These are phyloP conservation scores for Amphirosellinia nigrospora DNA, from an alignment of 495 filamentous ascomycete genomes.

Conservation along the genomic window DNA sequence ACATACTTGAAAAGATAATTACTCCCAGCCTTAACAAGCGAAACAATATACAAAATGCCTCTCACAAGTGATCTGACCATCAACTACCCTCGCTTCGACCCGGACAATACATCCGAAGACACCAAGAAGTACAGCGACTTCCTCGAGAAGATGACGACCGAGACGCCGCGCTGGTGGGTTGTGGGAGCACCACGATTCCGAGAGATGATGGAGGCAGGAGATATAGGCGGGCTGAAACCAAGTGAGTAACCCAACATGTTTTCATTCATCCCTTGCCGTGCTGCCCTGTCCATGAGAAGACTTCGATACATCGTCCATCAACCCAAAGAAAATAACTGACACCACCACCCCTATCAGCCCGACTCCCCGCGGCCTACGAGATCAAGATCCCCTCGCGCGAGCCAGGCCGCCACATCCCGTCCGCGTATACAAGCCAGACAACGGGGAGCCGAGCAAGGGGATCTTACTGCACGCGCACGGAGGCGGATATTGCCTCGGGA, in stretches of 20 bases:
- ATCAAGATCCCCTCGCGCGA: constrained; percentile 59
- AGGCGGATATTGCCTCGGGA: constrained; percentile 54
- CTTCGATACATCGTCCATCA: background rate
- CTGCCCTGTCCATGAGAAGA: background rate
- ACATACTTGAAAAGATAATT: background rate
- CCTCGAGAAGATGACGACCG: constrained; percentile 1
- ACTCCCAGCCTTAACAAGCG: background rate
- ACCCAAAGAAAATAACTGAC: background rate
- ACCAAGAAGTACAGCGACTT: constrained; percentile 6
- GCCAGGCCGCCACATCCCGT: constrained; percentile 52
- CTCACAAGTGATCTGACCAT: constrained; percentile 12
- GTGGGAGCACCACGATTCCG: constrained; percentile 5
- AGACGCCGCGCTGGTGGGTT: background rate
- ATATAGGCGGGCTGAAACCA: constrained; percentile 5
- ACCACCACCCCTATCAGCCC: background rate
- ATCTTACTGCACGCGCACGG: constrained; percentile 62
- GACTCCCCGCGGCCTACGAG: constrained; percentile 34
- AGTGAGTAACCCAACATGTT: background rate
- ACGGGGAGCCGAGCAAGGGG: constrained; percentile 38
- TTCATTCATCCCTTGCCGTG: too few species aligned
- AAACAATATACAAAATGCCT: constrained; percentile 9
- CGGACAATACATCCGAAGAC: background rate
- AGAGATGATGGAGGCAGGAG: constrained; percentile 13
- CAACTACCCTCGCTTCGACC: constrained; percentile 8
- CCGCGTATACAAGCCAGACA: constrained; percentile 47